Evolutionary conservation across 768 basidiomycete genomes (phyloP).

Genomic region (Nidula microcarpa): DNA sequence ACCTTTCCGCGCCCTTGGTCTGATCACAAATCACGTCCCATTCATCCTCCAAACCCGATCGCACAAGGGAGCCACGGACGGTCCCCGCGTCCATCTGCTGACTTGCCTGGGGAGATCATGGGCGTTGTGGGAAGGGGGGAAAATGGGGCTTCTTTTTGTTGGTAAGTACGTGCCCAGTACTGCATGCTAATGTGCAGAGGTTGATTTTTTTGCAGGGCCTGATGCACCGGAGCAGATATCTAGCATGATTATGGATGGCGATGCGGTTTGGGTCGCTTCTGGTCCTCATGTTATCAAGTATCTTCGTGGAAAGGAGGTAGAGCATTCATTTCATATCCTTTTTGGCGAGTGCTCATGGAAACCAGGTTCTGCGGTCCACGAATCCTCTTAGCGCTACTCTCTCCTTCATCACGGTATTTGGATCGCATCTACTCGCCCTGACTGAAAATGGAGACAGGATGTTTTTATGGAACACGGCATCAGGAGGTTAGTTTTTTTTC

Average conservation of each 20-base stretch:
- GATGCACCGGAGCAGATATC: conserved; percentile 73
- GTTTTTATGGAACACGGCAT: conserved; percentile 70
- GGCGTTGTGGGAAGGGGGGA: conserved; percentile 96
- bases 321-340: conserved; percentile 3
- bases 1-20: conserved; percentile 94
- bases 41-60: conserved; percentile 85
- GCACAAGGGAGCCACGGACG: conserved; percentile 79
- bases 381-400: conserved; percentile 66
- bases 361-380: conserved; percentile 51
- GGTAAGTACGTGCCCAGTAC: conserved; percentile 54
- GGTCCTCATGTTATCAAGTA: conserved; percentile 74
- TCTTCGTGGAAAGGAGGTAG: conserved; percentile 83
- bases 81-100: conserved; percentile 78
- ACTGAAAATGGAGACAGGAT: conserved; percentile 76
- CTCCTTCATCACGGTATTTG: conserved; percentile 73
- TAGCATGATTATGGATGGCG: conserved; percentile 76
- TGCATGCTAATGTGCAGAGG: background rate
- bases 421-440: conserved; percentile 74
- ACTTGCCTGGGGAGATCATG: conserved; percentile 88
- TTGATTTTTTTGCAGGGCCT: conserved; percentile 54
- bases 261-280: conserved; percentile 80
- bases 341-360: conserved; percentile 3
- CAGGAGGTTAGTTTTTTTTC: conserved; percentile 43
- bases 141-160: conserved; percentile 90
- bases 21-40: conserved; percentile 88